Percentiles rank a stretch among this genome's conserved stretches.
phyloP scores from a whole-genome alignment of 441 rosid genomes.

The Dalechampia spathulata region DNA sequence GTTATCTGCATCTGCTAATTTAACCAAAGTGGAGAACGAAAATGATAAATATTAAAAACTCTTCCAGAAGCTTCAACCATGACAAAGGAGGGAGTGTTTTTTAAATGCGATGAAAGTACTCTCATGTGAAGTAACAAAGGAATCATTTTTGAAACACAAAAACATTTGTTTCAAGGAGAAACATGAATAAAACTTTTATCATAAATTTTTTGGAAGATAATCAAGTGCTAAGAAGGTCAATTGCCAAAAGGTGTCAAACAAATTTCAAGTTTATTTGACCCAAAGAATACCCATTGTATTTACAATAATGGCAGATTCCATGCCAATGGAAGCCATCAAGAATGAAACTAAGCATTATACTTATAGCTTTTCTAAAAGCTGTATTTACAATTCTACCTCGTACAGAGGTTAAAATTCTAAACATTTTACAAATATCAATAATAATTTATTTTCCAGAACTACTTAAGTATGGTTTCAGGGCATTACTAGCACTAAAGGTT shows the following conservation, averaged over 20 bases:
- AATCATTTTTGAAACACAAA: not conserved
- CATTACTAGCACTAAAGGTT: too few relatives aligned
- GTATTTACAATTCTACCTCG: not conserved
- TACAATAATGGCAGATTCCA: not conserved
- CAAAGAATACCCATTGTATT: not conserved
- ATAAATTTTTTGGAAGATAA: not conserved
- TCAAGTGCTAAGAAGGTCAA: not conserved
- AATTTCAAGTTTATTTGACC: not conserved
- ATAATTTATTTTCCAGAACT: not conserved
- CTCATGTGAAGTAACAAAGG: not conserved
- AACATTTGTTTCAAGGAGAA: not conserved
- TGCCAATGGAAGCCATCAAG: not conserved
- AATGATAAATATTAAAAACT: conserved; percentile 15
- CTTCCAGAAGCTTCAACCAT: conserved; percentile 2
- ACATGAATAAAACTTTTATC: not conserved
- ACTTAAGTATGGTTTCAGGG: not conserved
- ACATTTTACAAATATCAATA: not conserved
- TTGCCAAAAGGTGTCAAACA: not conserved
- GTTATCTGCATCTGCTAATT: conserved; percentile 85
- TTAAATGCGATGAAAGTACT: not conserved
- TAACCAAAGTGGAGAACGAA: not conserved
- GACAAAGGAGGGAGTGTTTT: not conserved
- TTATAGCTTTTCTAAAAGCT: not conserved
- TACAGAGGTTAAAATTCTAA: not conserved
- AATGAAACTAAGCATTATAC: not conserved